phyloP scores from a whole-genome alignment of 2,329 filamentous ascomycete species.

The Grosmannia huntii region DNA sequence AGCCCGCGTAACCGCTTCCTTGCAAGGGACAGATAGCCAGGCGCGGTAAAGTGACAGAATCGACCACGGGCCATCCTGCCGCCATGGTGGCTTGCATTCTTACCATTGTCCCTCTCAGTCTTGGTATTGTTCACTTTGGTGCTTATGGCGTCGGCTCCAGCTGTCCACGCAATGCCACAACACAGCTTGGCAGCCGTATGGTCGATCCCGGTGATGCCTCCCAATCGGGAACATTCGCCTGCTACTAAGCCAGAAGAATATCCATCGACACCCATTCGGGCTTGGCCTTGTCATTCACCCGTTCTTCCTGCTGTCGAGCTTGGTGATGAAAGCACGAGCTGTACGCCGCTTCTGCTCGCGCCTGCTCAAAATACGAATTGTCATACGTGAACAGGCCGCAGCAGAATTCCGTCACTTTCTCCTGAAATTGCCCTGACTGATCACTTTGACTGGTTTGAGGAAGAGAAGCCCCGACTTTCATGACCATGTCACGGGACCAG shows the following conservation, averaged over 20 bases:
- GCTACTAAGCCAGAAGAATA: not conserved
- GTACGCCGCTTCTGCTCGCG: not conserved
- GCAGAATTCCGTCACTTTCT: not conserved
- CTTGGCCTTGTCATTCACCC: not conserved
- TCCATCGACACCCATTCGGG: not conserved
- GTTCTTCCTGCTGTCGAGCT: not conserved
- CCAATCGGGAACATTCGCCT: not conserved
- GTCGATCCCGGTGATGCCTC: not conserved
- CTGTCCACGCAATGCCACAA: not conserved
- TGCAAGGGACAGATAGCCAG: not conserved
- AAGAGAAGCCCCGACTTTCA: not conserved
- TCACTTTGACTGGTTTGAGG: not conserved
- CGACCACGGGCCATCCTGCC: not conserved
- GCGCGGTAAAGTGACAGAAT: not conserved
- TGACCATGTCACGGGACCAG: too few relatives aligned
- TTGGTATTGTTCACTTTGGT: constrained; percentile 6
- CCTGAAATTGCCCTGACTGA: not conserved
- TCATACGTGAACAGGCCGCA: not conserved
- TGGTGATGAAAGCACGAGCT: not conserved
- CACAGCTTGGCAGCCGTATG: not conserved
- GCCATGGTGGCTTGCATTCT: not conserved
- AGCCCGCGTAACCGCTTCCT: not conserved
- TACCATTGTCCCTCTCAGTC: constrained; percentile 1
- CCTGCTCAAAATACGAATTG: not conserved
- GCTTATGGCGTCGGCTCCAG: not conserved